Conservation (phyloP, 352 stramenopile genomes). For the Pythium sukuiense region DNA sequence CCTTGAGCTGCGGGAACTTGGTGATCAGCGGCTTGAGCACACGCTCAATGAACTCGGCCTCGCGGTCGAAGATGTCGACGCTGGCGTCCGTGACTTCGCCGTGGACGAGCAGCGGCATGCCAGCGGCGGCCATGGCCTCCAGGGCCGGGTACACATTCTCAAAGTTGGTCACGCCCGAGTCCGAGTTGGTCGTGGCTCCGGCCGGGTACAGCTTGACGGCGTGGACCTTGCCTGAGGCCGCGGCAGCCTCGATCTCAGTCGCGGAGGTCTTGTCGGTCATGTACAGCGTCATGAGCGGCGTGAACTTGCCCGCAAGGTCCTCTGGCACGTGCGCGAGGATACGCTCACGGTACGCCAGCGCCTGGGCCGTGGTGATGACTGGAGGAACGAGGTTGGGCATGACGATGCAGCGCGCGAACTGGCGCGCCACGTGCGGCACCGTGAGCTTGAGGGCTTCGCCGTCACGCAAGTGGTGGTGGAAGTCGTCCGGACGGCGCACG, state of each 20-base stretch:
- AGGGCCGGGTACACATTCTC: slow-evolving; percentile 92
- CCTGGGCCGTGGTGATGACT: slow-evolving; percentile 93
- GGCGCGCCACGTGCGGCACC: slow-evolving; percentile 74
- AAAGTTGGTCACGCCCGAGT: slow-evolving; percentile 96
- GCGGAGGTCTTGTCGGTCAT: slow-evolving; percentile 97
- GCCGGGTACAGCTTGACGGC: slow-evolving; percentile 98
- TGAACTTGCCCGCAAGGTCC: slow-evolving; percentile 67
- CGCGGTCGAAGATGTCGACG: slow-evolving; percentile 98
- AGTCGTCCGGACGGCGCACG: slow-evolving; percentile 88
- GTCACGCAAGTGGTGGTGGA: slow-evolving; percentile 98
- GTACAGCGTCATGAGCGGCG: slow-evolving; percentile 98
- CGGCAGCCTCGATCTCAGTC: slow-evolving; percentile 94
- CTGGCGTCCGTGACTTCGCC: slow-evolving; percentile 93
- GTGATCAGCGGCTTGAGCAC: slow-evolving; percentile 93
- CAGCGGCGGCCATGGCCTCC: slow-evolving; percentile 66
- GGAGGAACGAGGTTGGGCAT: slow-evolving; percentile 99
- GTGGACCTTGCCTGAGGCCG: slow-evolving; percentile 87
- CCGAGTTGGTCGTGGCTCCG: slow-evolving; percentile 98
- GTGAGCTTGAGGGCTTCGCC: slow-evolving; percentile 83
- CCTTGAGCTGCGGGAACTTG: slow-evolving; percentile 94
- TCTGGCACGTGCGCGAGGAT: slow-evolving; percentile 87
- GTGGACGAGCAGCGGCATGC: slow-evolving; percentile 96
- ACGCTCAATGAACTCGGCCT: slow-evolving; percentile 95
- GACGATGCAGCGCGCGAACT: slow-evolving; percentile 91
- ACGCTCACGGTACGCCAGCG: slow-evolving; percentile 95